A percentile compares a stretch with the other conserved stretches of the same genome.
These are phyloP conservation scores for Xylaria acuta DNA, from an alignment of 495 filamentous ascomycete genomes.

Conservation along the genomic window DNA sequence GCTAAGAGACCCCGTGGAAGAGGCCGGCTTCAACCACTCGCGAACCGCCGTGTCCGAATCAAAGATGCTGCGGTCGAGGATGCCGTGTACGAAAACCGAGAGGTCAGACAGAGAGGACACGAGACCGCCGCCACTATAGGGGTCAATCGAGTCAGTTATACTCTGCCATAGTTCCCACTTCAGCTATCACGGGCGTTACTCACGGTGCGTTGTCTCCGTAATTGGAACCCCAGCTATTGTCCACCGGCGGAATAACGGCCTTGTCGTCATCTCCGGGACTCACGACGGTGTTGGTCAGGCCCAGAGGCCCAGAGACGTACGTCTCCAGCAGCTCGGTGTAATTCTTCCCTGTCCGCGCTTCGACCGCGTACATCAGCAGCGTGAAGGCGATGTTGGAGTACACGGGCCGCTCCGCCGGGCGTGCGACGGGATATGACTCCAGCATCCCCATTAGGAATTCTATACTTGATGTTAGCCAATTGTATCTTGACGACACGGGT, in stretches of 20 bases:
- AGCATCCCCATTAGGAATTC: slow-evolving; percentile 51
- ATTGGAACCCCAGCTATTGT: slow-evolving; percentile 28
- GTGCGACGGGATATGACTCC: slow-evolving; percentile 43
- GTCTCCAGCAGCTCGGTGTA: slow-evolving; percentile 48
- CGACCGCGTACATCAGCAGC: slow-evolving; percentile 53
- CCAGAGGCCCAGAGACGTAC: slow-evolving; percentile 46
- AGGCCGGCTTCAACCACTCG: slow-evolving; percentile 35
- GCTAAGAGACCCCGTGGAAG: slow-evolving; percentile 26
- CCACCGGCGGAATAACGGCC: slow-evolving; percentile 36
- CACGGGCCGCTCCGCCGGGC: slow-evolving; percentile 47
- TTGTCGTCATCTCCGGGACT: slow-evolving; percentile 34
- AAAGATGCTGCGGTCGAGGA: slow-evolving; percentile 22
- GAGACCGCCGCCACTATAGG: slow-evolving; percentile 37
- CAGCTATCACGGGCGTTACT: background rate
- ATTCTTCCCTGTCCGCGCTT: slow-evolving; percentile 46
- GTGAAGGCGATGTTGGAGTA: slow-evolving; percentile 57
- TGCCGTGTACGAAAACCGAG: slow-evolving; percentile 44
- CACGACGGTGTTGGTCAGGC: slow-evolving; percentile 41
- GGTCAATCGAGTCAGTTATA: background rate
- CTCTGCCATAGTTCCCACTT: background rate
- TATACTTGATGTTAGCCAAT: slow-evolving; percentile 23
- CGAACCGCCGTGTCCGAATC: slow-evolving; percentile 17
- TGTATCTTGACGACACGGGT: background rate
- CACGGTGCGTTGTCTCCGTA: slow-evolving; percentile 31
- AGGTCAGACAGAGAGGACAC: slow-evolving; percentile 48